Percentiles rank a stretch among this genome's conserved stretches.
phyloP scores from a whole-genome alignment of 2,329 filamentous ascomycete genomes.

The Pyrenochaeta sp. region DNA sequence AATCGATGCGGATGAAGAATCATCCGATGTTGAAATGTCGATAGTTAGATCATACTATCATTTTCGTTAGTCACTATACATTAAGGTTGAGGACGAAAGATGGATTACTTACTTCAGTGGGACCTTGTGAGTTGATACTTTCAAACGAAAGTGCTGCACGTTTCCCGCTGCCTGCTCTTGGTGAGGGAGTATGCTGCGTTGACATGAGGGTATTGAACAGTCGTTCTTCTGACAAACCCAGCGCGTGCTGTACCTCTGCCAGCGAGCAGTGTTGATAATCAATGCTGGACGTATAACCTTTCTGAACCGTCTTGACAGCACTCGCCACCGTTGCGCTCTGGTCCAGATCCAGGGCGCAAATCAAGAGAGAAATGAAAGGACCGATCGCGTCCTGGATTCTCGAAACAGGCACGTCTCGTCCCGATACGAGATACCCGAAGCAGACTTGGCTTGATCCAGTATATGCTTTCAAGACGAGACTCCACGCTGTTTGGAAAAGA shows the following conservation, averaged over 20 bases:
- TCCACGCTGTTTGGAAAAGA: conserved; percentile 44
- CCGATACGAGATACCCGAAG: conserved; percentile 53
- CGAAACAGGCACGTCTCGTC: conserved; percentile 53
- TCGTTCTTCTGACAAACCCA: conserved; percentile 36
- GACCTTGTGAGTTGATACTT: no score
- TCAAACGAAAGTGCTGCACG: no score
- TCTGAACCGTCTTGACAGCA: conserved; percentile 7
- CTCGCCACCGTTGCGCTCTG: conserved; percentile 15
- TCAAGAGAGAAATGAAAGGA: conserved; percentile 51
- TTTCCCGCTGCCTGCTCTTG: no score
- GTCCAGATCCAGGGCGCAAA: conserved; percentile 44
- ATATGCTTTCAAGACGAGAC: conserved; percentile 39
- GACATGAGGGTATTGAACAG: conserved; percentile 58
- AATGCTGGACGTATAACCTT: background rate
- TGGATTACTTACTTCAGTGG: no score
- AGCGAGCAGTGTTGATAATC: conserved; percentile 22
- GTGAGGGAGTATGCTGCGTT: conserved; percentile 9
- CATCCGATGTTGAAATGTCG: no score
- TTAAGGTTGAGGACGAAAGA: no score
- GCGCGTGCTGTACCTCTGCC: conserved; percentile 55
- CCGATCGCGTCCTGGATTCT: conserved; percentile 57
- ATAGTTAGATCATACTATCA: no score
- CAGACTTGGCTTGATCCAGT: conserved; percentile 43
- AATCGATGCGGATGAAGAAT: no score
- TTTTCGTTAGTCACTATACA: no score